Evolutionary conservation across 208 protist species (phyloP), one percentile per base, ranked within the genome.

Genomic region (Histomonas meleagridis): DNA sequence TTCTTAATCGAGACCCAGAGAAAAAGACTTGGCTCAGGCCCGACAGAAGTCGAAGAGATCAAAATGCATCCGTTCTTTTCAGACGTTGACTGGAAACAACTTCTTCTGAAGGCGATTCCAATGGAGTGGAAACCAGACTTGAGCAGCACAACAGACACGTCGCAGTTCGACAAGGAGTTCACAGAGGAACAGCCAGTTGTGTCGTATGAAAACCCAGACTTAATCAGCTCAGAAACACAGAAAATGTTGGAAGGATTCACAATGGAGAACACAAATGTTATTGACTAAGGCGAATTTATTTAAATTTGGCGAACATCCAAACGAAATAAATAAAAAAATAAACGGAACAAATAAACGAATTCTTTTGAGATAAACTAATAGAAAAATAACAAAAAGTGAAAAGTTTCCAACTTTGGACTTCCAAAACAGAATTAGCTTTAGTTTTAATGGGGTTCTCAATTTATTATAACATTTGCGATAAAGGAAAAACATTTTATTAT

Each of bases 41-140:
- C 62, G 9, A 91, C 91, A 51, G 94, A 92, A 55, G 90, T 70
- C 9, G 40, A 91, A 35, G 93, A 95, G 78, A 92, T 96, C 65
- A 95, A 93, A n/a, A 40, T 23, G 40, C 92, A 93, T 78, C 70
- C 92, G 18, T 93, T 92, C 43, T 93, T 93, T 90, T 12, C 1
- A 76, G 48, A 38, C n/a, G 38, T 93, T 51, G n/a, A 86, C 14
- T 91, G 12, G 57, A 0, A 53, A 49, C 12, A 2, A 32, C 32
- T 93, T 26, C 51, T 43, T n/a, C 2, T 48, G 2, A 90, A 86
- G 28, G 38, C 90, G 62, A 62, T 76, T 49, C 35, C 53, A 78
- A 62, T 92, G 32, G 48, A 65, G 18, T 93, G 90, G 79, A 62
- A 92, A 40, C 92, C 92, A 12, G 26, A 79, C 3, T 18, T 65